phyloP scores from a whole-genome alignment of 148 eudicot species.

The Rhododendron ovatum region DNA sequence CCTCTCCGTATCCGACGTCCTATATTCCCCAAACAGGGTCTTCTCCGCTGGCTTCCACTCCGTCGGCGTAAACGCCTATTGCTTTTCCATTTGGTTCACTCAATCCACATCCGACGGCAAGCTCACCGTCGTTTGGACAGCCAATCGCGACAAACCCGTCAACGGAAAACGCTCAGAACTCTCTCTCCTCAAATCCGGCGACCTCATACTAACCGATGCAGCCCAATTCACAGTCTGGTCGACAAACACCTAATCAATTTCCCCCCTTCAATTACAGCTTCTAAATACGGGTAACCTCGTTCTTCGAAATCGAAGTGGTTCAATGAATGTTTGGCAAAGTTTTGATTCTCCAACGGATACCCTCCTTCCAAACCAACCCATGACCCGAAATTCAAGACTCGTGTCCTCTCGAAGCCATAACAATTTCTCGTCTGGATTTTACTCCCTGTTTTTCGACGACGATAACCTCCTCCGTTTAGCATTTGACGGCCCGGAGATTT shows the following conservation, averaged over 20 bases:
- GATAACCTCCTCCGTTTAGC: conserved; percentile 30
- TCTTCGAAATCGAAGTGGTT: neutral
- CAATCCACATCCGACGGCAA: too few species aligned
- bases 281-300: conserved; percentile 23
- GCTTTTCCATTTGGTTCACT: too few species aligned
- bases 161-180: conserved; percentile 31
- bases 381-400: conserved; percentile 18
- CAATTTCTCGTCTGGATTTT: conserved; percentile 38
- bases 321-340: conserved; percentile 34
- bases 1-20: too few species aligned
- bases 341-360: conserved; percentile 47
- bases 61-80: too few species aligned
- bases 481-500: conserved; percentile 14
- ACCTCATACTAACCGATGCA: conserved; percentile 30
- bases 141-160: neutral
- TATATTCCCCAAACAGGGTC: too few species aligned
- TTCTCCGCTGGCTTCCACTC: too few species aligned
- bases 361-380: conserved; percentile 34
- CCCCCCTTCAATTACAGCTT: conserved; percentile 11
- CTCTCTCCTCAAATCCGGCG: conserved; percentile 21
- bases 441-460: conserved; percentile 31
- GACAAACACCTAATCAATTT: neutral
- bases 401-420: conserved; percentile 30
- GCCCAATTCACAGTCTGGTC: conserved; percentile 18
- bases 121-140: too few species aligned